Evolutionary conservation across 495 filamentous ascomycete species (phyloP).

Genomic region (Aspergillus egyptiacus): DNA sequence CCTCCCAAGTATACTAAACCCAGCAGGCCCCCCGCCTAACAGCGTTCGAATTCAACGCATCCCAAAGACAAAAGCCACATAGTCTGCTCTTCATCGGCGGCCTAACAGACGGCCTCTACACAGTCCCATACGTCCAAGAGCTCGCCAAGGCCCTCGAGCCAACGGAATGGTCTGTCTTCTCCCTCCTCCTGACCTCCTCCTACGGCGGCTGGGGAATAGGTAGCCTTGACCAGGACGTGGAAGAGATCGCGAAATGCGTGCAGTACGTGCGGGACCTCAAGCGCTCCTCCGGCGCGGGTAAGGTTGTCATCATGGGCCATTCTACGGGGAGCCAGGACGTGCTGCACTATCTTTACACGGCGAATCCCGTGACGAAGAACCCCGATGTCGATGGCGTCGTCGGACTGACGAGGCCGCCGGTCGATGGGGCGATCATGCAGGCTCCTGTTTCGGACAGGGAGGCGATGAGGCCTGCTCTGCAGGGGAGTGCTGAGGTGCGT

Average conservation of each 20-base stretch:
- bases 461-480: slow-evolving; percentile 36
- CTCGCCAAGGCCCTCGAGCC: slow-evolving; percentile 54
- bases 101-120: slow-evolving; percentile 72
- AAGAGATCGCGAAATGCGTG: slow-evolving; percentile 68
- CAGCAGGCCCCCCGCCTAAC: slow-evolving; percentile 46
- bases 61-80: slow-evolving; percentile 43
- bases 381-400: slow-evolving; percentile 23
- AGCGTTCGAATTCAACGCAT: slow-evolving; percentile 51
- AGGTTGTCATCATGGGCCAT: slow-evolving; percentile 83
- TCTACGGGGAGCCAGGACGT: slow-evolving; percentile 86
- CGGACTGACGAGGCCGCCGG: slow-evolving; percentile 29
- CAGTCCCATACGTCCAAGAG: slow-evolving; percentile 53
- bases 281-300: slow-evolving; percentile 30
- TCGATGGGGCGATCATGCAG: slow-evolving; percentile 81
- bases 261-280: slow-evolving; percentile 51
- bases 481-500: slow-evolving; percentile 22
- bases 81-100: slow-evolving; percentile 80
- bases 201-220: slow-evolving; percentile 70
- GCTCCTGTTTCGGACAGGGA: slow-evolving; percentile 78
- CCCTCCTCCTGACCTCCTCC: slow-evolving; percentile 55
- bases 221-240: slow-evolving; percentile 61
- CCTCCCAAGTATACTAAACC: too few species aligned
- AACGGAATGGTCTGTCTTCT: slow-evolving; percentile 55
- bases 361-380: slow-evolving; percentile 26
- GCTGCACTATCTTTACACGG: slow-evolving; percentile 61